These are phyloP conservation scores for Chrysoporthe cubensis DNA, from an alignment of 2,329 filamentous ascomycete genomes.

Conservation along the genomic window DNA sequence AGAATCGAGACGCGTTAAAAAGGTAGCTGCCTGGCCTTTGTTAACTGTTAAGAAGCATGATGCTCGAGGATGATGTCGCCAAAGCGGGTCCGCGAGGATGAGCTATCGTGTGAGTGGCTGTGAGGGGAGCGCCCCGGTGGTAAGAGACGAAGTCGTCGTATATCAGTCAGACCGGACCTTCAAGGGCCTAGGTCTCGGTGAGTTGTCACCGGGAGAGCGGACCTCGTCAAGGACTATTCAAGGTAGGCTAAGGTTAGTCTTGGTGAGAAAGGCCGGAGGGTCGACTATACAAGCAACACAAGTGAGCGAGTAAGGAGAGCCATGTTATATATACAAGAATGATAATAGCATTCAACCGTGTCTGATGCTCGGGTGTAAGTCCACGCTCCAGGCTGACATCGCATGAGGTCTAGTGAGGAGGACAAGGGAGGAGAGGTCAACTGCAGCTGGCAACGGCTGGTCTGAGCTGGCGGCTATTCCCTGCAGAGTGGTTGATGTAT, in stretches of 20 bases:
- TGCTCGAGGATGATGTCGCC: conserved; percentile 17
- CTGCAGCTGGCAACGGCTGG: conserved; percentile 15
- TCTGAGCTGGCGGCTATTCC: not conserved
- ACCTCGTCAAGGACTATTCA: not conserved
- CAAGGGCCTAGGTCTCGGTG: not conserved
- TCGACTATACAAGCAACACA: not conserved
- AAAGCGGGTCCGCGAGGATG: conserved; percentile 19
- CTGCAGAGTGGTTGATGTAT: not conserved
- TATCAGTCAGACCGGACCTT: not conserved
- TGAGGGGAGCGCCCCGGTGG: too few relatives aligned
- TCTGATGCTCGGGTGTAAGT: not conserved
- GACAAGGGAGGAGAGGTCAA: not conserved
- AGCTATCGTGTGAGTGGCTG: conserved; percentile 3
- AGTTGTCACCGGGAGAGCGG: not conserved
- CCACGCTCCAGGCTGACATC: not conserved
- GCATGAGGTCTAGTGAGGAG: conserved; percentile 3
- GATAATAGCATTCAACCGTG: not conserved
- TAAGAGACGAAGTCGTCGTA: not conserved
- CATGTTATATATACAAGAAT: not conserved
- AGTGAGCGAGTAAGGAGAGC: not conserved
- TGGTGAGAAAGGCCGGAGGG: not conserved
- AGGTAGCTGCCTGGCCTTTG: conserved; percentile 18
- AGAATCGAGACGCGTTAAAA: conserved; percentile 11
- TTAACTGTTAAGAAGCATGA: conserved; percentile 20
- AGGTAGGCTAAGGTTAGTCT: not conserved